phyloP scores from a whole-genome alignment of 306 rosid genomes.

The Sechiopsis laciniata region DNA sequence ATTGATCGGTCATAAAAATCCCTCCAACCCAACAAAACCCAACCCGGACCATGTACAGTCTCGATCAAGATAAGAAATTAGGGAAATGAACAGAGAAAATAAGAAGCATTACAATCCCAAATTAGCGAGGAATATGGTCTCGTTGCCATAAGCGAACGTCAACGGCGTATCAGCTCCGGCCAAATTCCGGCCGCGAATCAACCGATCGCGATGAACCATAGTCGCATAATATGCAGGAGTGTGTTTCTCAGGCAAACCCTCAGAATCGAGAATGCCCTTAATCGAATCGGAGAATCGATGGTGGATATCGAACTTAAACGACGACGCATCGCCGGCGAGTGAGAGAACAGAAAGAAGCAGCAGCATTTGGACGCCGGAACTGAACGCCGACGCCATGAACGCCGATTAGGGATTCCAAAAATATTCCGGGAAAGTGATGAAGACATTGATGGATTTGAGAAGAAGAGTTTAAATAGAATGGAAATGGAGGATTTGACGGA shows the following conservation, averaged over 20 bases:
- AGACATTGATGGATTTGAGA: conserved; percentile 1
- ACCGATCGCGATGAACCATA: conserved; percentile 56
- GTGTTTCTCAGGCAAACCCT: conserved; percentile 51
- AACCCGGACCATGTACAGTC: background rate
- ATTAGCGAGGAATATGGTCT: conserved; percentile 30
- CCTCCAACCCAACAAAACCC: background rate
- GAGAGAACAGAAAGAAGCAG: background rate
- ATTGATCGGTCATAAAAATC: too few relatives aligned
- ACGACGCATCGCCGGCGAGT: background rate
- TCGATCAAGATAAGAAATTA: background rate
- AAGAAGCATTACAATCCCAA: conserved; percentile 40
- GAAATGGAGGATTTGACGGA: conserved; percentile 1
- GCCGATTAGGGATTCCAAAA: background rate
- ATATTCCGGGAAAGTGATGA: background rate
- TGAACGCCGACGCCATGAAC: conserved; percentile 10
- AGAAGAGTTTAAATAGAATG: conserved; percentile 1
- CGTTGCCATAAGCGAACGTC: conserved; percentile 46
- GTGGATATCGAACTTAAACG: conserved; percentile 43
- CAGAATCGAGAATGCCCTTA: conserved; percentile 42
- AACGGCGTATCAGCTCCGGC: conserved; percentile 36
- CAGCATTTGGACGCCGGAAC: background rate
- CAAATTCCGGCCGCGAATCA: conserved; percentile 55
- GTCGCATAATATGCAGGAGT: conserved; percentile 51
- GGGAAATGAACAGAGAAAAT: background rate
- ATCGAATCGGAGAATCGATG: conserved; percentile 66